Evolutionary conservation across 192 early-diverging fungal species (phyloP).

Genomic region (Entophlyctis helioformis): DNA sequence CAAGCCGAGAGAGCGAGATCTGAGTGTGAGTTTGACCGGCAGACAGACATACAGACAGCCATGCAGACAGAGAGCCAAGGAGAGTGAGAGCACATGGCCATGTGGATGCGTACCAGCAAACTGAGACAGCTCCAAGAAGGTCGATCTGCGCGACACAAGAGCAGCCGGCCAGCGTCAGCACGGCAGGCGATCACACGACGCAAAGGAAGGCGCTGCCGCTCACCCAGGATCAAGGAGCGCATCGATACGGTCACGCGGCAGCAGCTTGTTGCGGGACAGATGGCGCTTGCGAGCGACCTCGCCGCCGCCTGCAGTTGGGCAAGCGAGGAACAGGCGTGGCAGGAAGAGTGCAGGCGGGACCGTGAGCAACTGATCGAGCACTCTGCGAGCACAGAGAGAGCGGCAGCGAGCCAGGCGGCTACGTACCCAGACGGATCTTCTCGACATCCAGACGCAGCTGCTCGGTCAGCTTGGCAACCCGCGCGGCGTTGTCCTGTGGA

Average conservation of each 20-base stretch:
- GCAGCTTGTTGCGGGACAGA: slow-evolving; percentile 69
- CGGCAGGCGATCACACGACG: no score
- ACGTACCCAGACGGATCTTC: slow-evolving; percentile 64
- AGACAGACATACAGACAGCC: neutral
- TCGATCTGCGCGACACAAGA: slow-evolving; percentile 50
- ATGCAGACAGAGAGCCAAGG: neutral
- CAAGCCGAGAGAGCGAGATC: neutral
- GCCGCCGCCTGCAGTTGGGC: slow-evolving; percentile 60
- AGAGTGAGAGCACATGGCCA: neutral
- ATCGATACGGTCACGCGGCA: slow-evolving; percentile 84
- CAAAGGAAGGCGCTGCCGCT: neutral
- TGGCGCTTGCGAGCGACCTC: slow-evolving; percentile 73
- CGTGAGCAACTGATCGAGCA: neutral
- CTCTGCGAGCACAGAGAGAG: neutral
- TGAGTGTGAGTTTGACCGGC: neutral
- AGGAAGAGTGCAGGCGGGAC: neutral
- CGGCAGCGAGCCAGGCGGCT: neutral
- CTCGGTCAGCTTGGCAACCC: slow-evolving; percentile 54
- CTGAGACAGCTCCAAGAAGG: slow-evolving; percentile 90
- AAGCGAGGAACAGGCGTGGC: neutral
- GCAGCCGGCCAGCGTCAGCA: no score
- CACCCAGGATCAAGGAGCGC: slow-evolving; percentile 64
- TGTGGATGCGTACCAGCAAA: slow-evolving; percentile 44
- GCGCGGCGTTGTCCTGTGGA: slow-evolving; percentile 56
- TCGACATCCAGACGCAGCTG: slow-evolving; percentile 51